A percentile compares a stretch with the other conserved stretches of the same genome.
Conservation (phyloP, 345 rosid species). For the Trapa incisa region DNA sequence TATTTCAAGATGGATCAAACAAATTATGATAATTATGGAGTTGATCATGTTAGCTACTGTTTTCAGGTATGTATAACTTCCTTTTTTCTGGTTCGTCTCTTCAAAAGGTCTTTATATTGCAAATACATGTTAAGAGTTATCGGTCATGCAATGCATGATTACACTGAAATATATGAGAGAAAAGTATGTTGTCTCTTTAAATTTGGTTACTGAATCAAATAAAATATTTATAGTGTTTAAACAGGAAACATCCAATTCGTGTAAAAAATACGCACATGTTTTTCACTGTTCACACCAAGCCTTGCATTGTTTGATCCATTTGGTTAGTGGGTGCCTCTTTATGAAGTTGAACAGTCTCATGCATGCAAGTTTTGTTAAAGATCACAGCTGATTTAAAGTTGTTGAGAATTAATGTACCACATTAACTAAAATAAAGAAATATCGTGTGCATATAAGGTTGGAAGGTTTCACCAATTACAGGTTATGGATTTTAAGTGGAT, state of each 20-base stretch:
- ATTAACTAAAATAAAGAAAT: too few species aligned
- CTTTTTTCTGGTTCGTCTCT: neutral
- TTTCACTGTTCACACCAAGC: neutral
- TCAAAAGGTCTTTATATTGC: neutral
- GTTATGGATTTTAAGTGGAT: too few species aligned
- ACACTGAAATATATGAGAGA: neutral
- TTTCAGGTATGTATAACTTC: conserved; percentile 49
- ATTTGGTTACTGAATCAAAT: neutral
- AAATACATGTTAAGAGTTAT: neutral
- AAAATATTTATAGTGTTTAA: neutral
- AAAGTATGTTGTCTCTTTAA: too few species aligned
- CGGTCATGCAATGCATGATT: neutral
- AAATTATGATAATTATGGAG: conserved; percentile 49
- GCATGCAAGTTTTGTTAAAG: too few species aligned
- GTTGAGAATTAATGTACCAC: too few species aligned
- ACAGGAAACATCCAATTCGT: neutral
- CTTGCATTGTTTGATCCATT: neutral
- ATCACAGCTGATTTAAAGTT: too few species aligned
- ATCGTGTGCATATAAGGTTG: too few species aligned
- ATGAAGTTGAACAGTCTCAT: too few species aligned
- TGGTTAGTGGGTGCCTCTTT: neutral
- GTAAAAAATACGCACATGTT: neutral
- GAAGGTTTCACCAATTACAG: too few species aligned
- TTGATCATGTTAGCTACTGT: conserved; percentile 78
- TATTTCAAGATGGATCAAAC: conserved; percentile 80